Evolutionary conservation across 2,329 filamentous ascomycete genomes (phyloP).

Genomic region (Tricladium varicosporioides): DNA sequence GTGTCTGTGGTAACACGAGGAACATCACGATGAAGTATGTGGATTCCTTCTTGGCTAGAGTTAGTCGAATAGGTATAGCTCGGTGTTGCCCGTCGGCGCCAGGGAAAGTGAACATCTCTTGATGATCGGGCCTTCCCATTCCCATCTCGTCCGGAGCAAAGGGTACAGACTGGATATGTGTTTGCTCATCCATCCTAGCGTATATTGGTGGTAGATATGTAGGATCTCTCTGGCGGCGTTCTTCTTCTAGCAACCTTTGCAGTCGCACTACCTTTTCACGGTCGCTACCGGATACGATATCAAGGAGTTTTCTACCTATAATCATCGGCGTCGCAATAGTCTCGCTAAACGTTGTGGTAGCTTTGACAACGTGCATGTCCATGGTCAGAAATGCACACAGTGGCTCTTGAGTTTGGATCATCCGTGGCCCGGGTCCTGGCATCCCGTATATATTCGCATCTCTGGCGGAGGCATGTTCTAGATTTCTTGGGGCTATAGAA

Average conservation of each 20-base stretch:
- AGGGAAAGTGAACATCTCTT: slow-evolving; percentile 55
- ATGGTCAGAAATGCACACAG: slow-evolving; percentile 55
- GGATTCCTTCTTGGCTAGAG: slow-evolving; percentile 58
- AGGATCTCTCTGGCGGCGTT: slow-evolving; percentile 52
- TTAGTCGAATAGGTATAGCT: slow-evolving; percentile 50
- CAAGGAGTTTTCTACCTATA: slow-evolving; percentile 49
- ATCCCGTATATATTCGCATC: slow-evolving; percentile 49
- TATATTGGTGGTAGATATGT: slow-evolving; percentile 66
- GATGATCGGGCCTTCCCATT: slow-evolving; percentile 50
- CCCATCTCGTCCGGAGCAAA: slow-evolving; percentile 53
- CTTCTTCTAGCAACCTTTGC: slow-evolving; percentile 53
- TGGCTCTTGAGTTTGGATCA: slow-evolving; percentile 45
- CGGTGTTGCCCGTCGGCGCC: slow-evolving; percentile 51
- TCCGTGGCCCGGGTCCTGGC: slow-evolving; percentile 22
- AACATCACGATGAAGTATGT: slow-evolving; percentile 59
- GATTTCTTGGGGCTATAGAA: slow-evolving; percentile 46
- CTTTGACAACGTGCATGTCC: slow-evolving; percentile 56
- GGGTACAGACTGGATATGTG: slow-evolving; percentile 53
- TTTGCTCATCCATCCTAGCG: slow-evolving; percentile 50
- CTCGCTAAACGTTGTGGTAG: slow-evolving; percentile 54
- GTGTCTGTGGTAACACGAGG: slow-evolving; percentile 22
- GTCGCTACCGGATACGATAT: slow-evolving; percentile 52
- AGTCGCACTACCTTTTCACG: slow-evolving; percentile 50
- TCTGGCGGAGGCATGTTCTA: slow-evolving; percentile 48
- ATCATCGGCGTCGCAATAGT: slow-evolving; percentile 49